These are phyloP conservation scores for Colletotrichum sp. DNA, from an alignment of 2,329 filamentous ascomycete species.

Conservation along the genomic window DNA sequence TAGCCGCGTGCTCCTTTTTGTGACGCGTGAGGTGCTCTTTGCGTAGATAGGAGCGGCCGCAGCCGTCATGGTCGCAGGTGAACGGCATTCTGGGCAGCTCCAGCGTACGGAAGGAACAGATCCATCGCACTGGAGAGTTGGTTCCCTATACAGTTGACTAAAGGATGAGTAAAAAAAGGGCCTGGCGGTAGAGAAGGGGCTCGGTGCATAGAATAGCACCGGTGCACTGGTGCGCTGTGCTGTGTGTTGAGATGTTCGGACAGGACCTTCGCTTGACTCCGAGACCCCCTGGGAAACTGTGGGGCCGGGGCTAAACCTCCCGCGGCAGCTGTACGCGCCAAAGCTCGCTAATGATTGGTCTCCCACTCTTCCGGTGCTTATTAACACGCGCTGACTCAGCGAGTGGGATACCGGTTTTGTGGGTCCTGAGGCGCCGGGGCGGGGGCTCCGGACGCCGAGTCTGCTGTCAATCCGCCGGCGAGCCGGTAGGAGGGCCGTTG, in stretches of 20 bases:
- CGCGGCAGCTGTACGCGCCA: neutral
- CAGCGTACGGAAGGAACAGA: neutral
- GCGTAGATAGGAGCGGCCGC: conserved; percentile 15
- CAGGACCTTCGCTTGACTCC: neutral
- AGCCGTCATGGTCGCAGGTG: conserved; percentile 10
- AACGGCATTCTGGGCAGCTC: conserved; percentile 6
- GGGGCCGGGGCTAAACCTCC: neutral
- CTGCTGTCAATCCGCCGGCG: neutral
- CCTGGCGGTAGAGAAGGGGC: neutral
- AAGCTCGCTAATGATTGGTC: neutral
- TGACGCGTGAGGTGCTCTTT: conserved; percentile 17
- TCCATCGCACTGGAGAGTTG: neutral
- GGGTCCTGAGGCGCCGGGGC: neutral
- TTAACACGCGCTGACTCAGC: neutral
- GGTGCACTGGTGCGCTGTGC: neutral
- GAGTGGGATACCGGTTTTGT: conserved; percentile 5
- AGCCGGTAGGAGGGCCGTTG: neutral
- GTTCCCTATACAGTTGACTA: neutral
- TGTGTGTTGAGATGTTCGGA: neutral
- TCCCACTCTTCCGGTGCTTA: neutral
- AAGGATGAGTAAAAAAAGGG: neutral
- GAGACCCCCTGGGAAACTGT: neutral
- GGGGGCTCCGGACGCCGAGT: neutral
- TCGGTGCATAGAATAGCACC: conserved; percentile 26
- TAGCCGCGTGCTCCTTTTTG: conserved; percentile 4